Percentiles rank a stretch among this genome's conserved stretches.
phyloP scores from a whole-genome alignment of 371 early-diverging fungal genomes.

The Apophysomyces trapeziformis region DNA sequence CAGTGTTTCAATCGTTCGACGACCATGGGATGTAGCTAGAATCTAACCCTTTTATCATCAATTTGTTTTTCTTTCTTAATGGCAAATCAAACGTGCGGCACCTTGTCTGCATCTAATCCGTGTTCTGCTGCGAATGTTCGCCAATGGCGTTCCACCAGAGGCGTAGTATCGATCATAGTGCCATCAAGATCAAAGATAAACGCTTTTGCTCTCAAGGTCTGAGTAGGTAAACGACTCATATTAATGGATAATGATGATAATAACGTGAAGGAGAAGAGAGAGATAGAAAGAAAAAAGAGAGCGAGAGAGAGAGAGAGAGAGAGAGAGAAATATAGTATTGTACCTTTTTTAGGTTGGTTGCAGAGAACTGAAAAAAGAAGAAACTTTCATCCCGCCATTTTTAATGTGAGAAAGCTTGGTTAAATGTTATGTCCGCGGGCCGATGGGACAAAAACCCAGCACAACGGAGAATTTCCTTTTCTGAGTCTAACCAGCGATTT shows the following conservation, averaged over 20 bases:
- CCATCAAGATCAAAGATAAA: conserved; percentile 56
- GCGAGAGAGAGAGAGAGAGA: conserved; percentile 3
- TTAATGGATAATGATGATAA: background rate
- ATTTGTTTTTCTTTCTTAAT: background rate
- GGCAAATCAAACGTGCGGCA: background rate
- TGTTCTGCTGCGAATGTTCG: conserved; percentile 38
- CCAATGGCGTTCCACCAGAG: conserved; percentile 49
- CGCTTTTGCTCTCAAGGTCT: conserved; percentile 25
- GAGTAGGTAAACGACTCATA: conserved; percentile 12
- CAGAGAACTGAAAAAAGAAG: no score
- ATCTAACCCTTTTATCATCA: conserved; percentile 19
- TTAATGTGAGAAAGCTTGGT: background rate
- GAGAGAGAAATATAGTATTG: background rate
- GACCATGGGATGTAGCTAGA: conserved; percentile 48
- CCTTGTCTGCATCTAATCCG: conserved; percentile 47
- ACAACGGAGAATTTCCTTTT: background rate
- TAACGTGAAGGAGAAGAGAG: background rate
- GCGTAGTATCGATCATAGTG: conserved; percentile 55
- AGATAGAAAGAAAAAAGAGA: conserved; percentile 9
- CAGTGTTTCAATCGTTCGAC: conserved; percentile 51
- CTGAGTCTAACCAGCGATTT: no score
- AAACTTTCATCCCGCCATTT: background rate
- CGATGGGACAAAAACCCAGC: conserved; percentile 2
- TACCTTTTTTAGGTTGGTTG: conserved; percentile 2
- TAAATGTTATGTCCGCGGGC: conserved; percentile 2